phyloP scores from a whole-genome alignment of 495 filamentous ascomycete genomes.

The Aspergillus nanangensis region DNA sequence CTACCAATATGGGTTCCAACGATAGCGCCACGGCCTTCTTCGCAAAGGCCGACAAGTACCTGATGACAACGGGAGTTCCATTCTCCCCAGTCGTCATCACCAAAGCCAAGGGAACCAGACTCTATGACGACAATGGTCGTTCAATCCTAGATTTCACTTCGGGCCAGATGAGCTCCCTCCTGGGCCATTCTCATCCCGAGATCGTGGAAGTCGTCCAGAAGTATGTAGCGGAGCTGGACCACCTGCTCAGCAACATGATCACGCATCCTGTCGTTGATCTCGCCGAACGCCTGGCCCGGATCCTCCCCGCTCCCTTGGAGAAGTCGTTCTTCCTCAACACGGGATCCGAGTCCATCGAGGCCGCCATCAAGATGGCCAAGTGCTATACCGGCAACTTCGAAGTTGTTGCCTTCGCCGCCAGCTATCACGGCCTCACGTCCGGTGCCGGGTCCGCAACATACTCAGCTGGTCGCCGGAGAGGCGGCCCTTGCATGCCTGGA shows the following conservation, averaged over 20 bases:
- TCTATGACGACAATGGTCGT: slow-evolving; percentile 22
- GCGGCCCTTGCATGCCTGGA: slow-evolving; percentile 32
- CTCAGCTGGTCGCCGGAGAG: slow-evolving; percentile 38
- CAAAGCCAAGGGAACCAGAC: slow-evolving; percentile 23
- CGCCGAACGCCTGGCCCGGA: slow-evolving; percentile 36
- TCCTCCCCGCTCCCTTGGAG: slow-evolving; percentile 43
- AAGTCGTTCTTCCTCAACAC: slow-evolving; percentile 53
- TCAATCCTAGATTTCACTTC: slow-evolving; percentile 52
- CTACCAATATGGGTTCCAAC: too few species aligned
- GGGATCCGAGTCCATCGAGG: slow-evolving; percentile 51
- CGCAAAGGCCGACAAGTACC: slow-evolving; percentile 17
- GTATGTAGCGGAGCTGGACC: slow-evolving; percentile 42
- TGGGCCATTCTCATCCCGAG: slow-evolving; percentile 55
- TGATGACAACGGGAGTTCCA: slow-evolving; percentile 24
- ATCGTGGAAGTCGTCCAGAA: slow-evolving; percentile 44
- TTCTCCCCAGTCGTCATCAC: slow-evolving; percentile 26
- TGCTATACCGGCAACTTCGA: slow-evolving; percentile 53
- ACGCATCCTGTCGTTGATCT: slow-evolving; percentile 46
- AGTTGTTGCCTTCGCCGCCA: slow-evolving; percentile 47
- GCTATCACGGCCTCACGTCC: slow-evolving; percentile 50
- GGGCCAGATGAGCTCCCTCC: slow-evolving; percentile 51
- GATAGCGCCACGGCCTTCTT: slow-evolving; percentile 18
- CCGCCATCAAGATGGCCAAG: slow-evolving; percentile 54
- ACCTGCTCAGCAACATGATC: slow-evolving; percentile 52
- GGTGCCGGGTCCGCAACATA: slow-evolving; percentile 41